Percentiles rank a stretch among this genome's conserved stretches.
phyloP scores from a whole-genome alignment of 768 basidiomycete genomes.

The Boletus vinaceobasis region DNA sequence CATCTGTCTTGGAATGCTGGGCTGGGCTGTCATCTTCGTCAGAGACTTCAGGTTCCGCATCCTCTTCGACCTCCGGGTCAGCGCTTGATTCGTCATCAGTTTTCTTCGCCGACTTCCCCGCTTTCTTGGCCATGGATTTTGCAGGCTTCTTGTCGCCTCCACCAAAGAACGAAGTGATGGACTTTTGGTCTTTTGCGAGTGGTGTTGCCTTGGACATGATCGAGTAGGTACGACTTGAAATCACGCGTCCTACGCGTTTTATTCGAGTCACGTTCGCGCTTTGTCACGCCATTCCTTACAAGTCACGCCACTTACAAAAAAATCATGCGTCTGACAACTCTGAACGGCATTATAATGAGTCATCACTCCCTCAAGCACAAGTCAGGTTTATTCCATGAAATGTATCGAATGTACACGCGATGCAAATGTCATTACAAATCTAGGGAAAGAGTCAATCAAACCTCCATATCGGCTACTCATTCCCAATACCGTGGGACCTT shows the following conservation, averaged over 20 bases:
- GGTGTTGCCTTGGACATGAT: constrained; percentile 51
- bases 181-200: constrained; percentile 45
- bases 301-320: constrained; percentile 12
- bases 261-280: constrained; percentile 25
- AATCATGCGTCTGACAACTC: neutral
- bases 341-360: too few species aligned
- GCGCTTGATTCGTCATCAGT: constrained; percentile 30
- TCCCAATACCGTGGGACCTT: constrained; percentile 81
- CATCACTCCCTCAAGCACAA: neutral
- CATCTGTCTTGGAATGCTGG: constrained; percentile 36
- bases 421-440: constrained; percentile 4
- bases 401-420: constrained; percentile 13
- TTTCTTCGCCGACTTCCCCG: constrained; percentile 30
- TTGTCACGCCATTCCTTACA: constrained; percentile 11
- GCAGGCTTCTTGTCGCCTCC: constrained; percentile 26
- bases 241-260: constrained; percentile 18
- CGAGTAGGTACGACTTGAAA: neutral
- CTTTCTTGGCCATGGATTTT: constrained; percentile 25
- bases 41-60: constrained; percentile 32
- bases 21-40: constrained; percentile 31
- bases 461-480: constrained; percentile 28
- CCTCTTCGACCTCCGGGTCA: constrained; percentile 32
- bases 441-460: neutral
- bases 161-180: constrained; percentile 56
- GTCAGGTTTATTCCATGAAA: constrained; percentile 7